Conservation (phyloP, 306 rosid species). For the Lablab purpureus region DNA sequence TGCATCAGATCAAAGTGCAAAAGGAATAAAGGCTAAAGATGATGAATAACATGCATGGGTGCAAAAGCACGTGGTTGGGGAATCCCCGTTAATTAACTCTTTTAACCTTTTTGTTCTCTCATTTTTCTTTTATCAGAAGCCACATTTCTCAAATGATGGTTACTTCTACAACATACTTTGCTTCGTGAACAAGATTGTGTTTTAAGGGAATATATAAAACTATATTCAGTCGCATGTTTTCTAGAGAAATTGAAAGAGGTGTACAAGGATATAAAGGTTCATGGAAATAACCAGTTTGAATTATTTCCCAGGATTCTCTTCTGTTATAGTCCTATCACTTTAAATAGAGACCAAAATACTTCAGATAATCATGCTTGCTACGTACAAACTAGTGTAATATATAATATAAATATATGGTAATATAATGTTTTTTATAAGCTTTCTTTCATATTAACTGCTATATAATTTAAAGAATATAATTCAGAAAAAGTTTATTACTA, state of each 20-base stretch:
- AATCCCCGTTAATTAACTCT: slow-evolving; percentile 41
- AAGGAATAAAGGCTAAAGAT: background rate
- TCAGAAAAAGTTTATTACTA: no score
- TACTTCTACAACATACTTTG: background rate
- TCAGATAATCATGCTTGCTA: background rate
- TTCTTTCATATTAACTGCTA: background rate
- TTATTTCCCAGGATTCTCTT: background rate
- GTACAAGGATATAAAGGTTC: background rate
- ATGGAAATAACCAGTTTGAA: background rate
- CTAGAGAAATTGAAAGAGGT: background rate
- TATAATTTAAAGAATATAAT: no score
- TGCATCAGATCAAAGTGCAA: slow-evolving; percentile 33
- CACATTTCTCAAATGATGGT: background rate
- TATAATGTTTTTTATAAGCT: background rate
- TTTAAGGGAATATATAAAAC: background rate
- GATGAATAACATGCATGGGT: background rate
- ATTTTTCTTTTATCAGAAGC: background rate
- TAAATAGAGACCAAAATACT: background rate
- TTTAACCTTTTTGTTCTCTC: background rate
- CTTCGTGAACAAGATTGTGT: slow-evolving; percentile 29
- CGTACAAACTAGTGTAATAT: no score
- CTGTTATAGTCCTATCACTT: background rate
- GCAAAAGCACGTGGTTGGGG: slow-evolving; percentile 38
- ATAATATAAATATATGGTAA: no score
- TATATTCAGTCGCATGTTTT: background rate